A percentile compares a stretch with the other conserved stretches of the same genome.
phyloP scores from a whole-genome alignment of 306 rosid genomes.

The Ochetophila trinervis region DNA sequence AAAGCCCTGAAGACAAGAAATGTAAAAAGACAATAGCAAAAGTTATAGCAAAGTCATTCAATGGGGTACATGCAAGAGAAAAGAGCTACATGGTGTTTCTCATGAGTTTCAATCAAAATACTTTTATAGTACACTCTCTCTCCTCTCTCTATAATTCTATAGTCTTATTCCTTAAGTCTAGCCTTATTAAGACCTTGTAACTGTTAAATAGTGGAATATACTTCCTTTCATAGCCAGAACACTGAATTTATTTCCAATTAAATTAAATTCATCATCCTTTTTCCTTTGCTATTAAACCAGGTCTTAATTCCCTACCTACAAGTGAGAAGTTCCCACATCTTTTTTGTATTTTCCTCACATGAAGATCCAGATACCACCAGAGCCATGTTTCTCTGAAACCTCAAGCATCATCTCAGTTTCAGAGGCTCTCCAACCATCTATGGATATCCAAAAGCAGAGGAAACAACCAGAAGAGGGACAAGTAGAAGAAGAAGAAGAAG shows the following conservation, averaged over 20 bases:
- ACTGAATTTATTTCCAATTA: constrained; percentile 34
- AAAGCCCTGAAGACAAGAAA: constrained; percentile 27
- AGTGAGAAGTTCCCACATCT: constrained; percentile 7
- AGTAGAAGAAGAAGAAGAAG: constrained; percentile 16
- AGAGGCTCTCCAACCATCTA: constrained; percentile 24
- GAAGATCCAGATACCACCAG: constrained; percentile 35
- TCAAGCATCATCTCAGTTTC: constrained; percentile 35
- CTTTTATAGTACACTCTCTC: constrained; percentile 25
- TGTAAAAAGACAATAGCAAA: constrained; percentile 37
- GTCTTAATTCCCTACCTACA: constrained; percentile 17
- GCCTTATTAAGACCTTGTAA: constrained; percentile 72
- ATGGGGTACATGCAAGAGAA: constrained; percentile 31
- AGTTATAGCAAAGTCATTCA: constrained; percentile 34
- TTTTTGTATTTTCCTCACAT: constrained; percentile 17
- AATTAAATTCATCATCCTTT: constrained; percentile 9
- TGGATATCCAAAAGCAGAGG: constrained; percentile 19
- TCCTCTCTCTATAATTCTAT: constrained; percentile 22
- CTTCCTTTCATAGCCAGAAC: constrained; percentile 36
- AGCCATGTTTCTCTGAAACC: constrained; percentile 42
- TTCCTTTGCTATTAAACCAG: not conserved
- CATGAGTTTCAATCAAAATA: constrained; percentile 43
- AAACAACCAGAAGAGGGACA: not conserved
- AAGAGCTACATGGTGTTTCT: constrained; percentile 35
- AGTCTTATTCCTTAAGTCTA: constrained; percentile 46
- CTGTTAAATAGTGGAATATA: constrained; percentile 52